Conservation (phyloP, 1,139 yeast species). For the Blastobotrys niveus region DNA sequence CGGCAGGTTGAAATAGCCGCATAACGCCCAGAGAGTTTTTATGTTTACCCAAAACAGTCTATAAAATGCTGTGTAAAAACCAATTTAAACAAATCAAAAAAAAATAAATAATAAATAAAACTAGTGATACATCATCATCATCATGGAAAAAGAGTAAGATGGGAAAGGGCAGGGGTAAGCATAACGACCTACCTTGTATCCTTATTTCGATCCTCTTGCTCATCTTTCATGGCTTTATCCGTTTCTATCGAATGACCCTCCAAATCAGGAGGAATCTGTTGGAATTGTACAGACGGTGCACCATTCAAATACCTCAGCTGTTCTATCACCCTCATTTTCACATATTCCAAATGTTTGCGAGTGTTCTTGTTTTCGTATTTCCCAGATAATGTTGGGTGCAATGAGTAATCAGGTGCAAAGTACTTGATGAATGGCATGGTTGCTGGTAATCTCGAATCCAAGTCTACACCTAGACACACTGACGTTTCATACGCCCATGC, state of each 20-base stretch:
- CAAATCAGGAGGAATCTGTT: slow-evolving; percentile 78
- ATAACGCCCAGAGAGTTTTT: too few relatives aligned
- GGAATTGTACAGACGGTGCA: slow-evolving; percentile 95
- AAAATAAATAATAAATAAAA: too few relatives aligned
- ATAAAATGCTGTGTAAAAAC: too few relatives aligned
- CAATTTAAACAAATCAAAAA: too few relatives aligned
- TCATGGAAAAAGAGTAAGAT: too few relatives aligned
- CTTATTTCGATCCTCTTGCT: slow-evolving; percentile 17
- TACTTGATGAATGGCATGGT: slow-evolving; percentile 76
- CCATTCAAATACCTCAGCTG: slow-evolving; percentile 76
- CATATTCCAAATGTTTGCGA: slow-evolving; percentile 75
- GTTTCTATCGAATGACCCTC: slow-evolving; percentile 61
- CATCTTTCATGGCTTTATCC: slow-evolving; percentile 41
- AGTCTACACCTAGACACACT: slow-evolving; percentile 68
- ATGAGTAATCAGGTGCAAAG: slow-evolving; percentile 87
- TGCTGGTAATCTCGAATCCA: slow-evolving; percentile 72
- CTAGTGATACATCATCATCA: too few relatives aligned
- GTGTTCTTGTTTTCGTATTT: slow-evolving; percentile 83
- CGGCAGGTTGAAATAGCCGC: too few relatives aligned
- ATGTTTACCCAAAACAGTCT: too few relatives aligned
- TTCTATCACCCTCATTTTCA: slow-evolving; percentile 71
- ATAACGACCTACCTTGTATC: neutral
- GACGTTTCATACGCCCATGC: slow-evolving; percentile 96
- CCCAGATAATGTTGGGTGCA: slow-evolving; percentile 88
- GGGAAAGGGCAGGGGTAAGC: too few relatives aligned